phyloP scores from a whole-genome alignment of 2,329 filamentous ascomycete genomes.

The Diaporthe helianthi region DNA sequence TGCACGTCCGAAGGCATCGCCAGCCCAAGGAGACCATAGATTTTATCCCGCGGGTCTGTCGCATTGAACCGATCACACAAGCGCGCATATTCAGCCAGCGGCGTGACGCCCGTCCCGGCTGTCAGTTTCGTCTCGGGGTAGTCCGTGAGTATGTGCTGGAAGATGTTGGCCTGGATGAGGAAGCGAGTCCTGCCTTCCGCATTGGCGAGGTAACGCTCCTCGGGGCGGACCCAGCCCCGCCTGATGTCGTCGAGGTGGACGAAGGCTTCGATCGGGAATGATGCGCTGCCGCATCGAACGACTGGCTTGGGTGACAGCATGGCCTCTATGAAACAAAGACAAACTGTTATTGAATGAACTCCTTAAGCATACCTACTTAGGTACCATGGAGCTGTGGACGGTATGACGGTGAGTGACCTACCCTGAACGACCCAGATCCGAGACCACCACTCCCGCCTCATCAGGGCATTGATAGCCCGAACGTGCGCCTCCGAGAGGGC shows the following conservation, averaged over 20 bases:
- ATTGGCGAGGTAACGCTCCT: neutral
- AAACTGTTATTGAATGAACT: neutral
- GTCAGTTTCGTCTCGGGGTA: neutral
- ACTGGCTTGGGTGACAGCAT: neutral
- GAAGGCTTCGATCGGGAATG: neutral
- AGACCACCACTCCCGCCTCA: neutral
- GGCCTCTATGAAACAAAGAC: neutral
- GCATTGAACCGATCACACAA: neutral
- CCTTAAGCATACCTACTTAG: no score
- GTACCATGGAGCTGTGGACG: neutral
- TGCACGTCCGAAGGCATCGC: neutral
- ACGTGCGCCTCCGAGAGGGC: neutral
- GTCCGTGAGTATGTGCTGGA: neutral
- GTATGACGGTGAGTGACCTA: neutral
- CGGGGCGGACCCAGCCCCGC: slow-evolving; percentile 1
- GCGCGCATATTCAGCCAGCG: neutral
- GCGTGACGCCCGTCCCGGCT: neutral
- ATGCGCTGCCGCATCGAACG: neutral
- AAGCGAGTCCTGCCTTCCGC: neutral
- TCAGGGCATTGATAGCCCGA: slow-evolving; percentile 3
- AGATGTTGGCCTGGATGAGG: neutral
- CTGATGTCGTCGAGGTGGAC: slow-evolving; percentile 14
- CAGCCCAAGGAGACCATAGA: slow-evolving; percentile 7
- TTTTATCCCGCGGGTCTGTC: slow-evolving; percentile 2
- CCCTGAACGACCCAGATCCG: slow-evolving; percentile 13